A percentile compares a stretch with the other conserved stretches of the same genome.
phyloP scores from a whole-genome alignment of 305 asterid genomes.

The Withania somnifera region DNA sequence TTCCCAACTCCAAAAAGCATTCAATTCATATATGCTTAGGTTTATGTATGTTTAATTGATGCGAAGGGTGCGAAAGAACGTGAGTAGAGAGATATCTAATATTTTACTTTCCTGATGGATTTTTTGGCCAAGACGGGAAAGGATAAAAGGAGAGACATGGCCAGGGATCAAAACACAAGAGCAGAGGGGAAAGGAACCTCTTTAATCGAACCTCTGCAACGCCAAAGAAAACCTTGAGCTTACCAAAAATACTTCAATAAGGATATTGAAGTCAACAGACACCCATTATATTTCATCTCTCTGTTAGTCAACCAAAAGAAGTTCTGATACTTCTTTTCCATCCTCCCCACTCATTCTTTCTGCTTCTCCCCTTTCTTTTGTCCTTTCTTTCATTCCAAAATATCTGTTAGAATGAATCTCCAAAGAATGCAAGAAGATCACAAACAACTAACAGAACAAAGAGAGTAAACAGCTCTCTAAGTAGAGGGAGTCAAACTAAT shows the following conservation, averaged over 20 bases:
- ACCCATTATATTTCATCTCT: neutral
- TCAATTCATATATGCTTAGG: neutral
- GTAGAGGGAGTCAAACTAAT: too few species aligned
- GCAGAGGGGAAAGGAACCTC: neutral
- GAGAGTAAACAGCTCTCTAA: neutral
- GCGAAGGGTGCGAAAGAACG: neutral
- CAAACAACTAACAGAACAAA: neutral
- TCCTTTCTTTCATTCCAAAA: neutral
- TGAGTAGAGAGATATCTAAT: neutral
- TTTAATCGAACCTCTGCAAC: neutral
- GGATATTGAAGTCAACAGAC: neutral
- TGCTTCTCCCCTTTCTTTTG: neutral
- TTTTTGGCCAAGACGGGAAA: neutral
- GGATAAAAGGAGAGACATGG: neutral
- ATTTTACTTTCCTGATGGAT: neutral
- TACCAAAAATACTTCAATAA: neutral
- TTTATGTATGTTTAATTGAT: neutral
- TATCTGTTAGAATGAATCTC: neutral
- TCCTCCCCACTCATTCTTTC: neutral
- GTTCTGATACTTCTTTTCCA: neutral
- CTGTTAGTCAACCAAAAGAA: neutral
- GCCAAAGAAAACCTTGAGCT: neutral
- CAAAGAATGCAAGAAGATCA: neutral
- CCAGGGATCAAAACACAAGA: neutral
- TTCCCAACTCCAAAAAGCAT: neutral